These are phyloP conservation scores for Annulohypoxylon maeteangense DNA, from an alignment of 495 filamentous ascomycete species.

Conservation along the genomic window DNA sequence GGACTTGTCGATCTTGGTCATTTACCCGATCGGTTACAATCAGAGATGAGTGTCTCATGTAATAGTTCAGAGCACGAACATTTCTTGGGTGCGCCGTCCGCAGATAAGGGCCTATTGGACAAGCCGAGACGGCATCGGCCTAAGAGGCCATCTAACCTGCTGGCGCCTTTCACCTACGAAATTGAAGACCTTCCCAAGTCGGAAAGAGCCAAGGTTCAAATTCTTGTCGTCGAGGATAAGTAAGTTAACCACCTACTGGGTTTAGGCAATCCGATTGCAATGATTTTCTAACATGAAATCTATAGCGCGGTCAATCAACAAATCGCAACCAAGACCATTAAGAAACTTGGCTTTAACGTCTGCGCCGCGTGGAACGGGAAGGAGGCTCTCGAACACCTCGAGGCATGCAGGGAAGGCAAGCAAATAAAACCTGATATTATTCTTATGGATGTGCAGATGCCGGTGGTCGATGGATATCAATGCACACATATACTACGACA, in stretches of 20 bases:
- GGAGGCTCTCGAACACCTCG: conserved; percentile 77
- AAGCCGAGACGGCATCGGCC: conserved; percentile 46
- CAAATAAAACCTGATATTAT: conserved; percentile 75
- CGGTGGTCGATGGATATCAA: conserved; percentile 80
- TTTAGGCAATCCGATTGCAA: conserved; percentile 1
- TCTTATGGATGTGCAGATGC: conserved; percentile 90
- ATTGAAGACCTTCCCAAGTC: conserved; percentile 53
- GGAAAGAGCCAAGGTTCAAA: conserved; percentile 65
- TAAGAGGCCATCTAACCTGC: conserved; percentile 47
- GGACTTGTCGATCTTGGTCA: conserved; percentile 60
- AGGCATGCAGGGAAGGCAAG: conserved; percentile 47
- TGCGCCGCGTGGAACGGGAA: conserved; percentile 78
- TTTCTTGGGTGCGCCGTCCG: conserved; percentile 46
- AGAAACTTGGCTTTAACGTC: conserved; percentile 78
- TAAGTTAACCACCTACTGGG: conserved; percentile 37
- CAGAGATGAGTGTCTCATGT: conserved; percentile 70
- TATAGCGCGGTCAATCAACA: conserved; percentile 75
- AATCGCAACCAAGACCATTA: conserved; percentile 78
- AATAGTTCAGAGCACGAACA: conserved; percentile 63
- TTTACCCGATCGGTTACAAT: conserved; percentile 69
- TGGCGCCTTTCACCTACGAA: conserved; percentile 37
- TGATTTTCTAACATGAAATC: conserved; percentile 38
- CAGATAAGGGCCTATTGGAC: conserved; percentile 44
- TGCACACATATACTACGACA: conserved; percentile 77
- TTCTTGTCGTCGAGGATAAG: conserved; percentile 87